phyloP scores from a whole-genome alignment of 768 basidiomycete genomes.

The Saitozyma podzolica region DNA sequence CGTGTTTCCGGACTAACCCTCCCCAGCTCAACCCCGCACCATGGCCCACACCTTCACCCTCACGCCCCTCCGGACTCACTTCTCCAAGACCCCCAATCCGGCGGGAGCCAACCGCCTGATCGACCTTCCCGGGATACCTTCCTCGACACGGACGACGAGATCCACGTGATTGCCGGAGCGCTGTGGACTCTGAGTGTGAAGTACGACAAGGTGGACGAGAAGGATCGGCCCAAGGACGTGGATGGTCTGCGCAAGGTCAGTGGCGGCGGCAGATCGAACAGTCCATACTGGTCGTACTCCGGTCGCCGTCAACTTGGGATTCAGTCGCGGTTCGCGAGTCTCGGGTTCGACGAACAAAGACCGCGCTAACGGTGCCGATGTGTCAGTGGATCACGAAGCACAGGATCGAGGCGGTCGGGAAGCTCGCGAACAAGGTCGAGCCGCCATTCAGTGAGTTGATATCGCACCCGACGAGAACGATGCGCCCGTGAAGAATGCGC shows the following conservation, averaged over 20 bases:
- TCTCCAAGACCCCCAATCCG: slow-evolving; percentile 33
- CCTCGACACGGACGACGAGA: slow-evolving; percentile 44
- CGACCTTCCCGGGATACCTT: slow-evolving; percentile 36
- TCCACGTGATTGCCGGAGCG: slow-evolving; percentile 36
- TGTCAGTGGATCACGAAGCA: slow-evolving; percentile 32
- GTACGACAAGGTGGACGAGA: slow-evolving; percentile 31
- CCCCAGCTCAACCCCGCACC: slow-evolving; percentile 22
- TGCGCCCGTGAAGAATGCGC: not conserved
- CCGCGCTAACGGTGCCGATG: not conserved
- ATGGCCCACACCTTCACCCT: slow-evolving; percentile 32
- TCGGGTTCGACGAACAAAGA: too few relatives aligned
- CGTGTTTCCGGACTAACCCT: not conserved
- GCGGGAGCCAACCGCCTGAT: slow-evolving; percentile 29
- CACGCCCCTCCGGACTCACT: slow-evolving; percentile 23
- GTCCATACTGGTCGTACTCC: not conserved
- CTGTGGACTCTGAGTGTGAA: slow-evolving; percentile 32
- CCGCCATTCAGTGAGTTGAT: slow-evolving; percentile 44
- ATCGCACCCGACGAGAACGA: not conserved
- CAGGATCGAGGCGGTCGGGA: slow-evolving; percentile 13
- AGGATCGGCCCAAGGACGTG: slow-evolving; percentile 24
- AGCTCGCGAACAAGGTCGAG: slow-evolving; percentile 33
- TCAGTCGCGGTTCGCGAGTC: too few relatives aligned
- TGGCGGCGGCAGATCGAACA: not conserved
- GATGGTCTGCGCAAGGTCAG: slow-evolving; percentile 33
- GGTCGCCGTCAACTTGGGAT: not conserved